Evolutionary conservation across 495 filamentous ascomycete species (phyloP), one percentile per base, ranked within the genome.

Genomic region (Aspergillus avenaceus): DNA sequence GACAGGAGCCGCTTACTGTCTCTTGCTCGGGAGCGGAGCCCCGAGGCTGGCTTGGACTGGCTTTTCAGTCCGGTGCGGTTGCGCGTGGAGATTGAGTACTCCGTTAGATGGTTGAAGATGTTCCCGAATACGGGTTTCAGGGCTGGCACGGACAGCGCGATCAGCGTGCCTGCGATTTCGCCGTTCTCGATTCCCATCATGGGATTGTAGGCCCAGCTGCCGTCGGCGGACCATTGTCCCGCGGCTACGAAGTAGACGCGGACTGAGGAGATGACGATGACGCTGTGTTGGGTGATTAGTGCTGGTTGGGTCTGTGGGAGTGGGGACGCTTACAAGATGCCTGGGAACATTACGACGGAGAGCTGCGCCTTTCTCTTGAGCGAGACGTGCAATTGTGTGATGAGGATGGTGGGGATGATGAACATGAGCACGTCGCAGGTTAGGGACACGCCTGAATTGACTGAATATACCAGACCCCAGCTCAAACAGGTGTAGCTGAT

Each of bases 361-460:
- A 75, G 57, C 47, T 68, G 60, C 27, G 74, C 49, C 57, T 71
- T 74, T 19, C 63, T 59, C 37, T 55, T 54, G 25, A 54, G 36
- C 1, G 66, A 61, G 21, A 73, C 52, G 13, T 73, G 64, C 14
- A 76, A 52, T 11, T 59, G 50, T 27, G 63, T 58, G 47, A 76
- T 69, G 41, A 76, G 56, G n/a, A 65, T 63, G 11, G 65, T 48
- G 2, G 73, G 73, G 37, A 76, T 70, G 25, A 55, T 54, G 29
- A 76, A 76, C 56, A 76, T 66, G 48, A 74, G 44, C 34, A 76
- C 38, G 34, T 76, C 73, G 51, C 72, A 73, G 23, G 65, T 55
- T 7, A 76, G 56, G 2, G 70, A 74, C 8, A 76, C 14, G 1
- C 53, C 63, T 4, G 72, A 75, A 52, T 73, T 76, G 27, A 69